Base-by-base conservation (phyloP, 345 rosid species). In the Geranium rotundifolium region DNA sequence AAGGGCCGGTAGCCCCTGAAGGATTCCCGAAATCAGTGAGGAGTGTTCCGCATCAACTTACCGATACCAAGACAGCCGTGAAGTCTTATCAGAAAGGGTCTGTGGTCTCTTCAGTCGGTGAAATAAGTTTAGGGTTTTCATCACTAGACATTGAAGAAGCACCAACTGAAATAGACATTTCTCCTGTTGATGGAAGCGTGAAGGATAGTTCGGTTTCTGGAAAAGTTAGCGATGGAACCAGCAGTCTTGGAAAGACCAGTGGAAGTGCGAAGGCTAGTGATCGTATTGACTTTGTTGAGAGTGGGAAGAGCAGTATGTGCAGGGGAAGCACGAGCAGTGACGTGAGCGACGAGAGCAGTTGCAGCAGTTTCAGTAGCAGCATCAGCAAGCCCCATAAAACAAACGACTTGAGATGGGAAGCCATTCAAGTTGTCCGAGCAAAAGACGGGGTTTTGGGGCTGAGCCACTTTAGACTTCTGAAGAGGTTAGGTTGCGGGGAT, bases 251-350 rank as follows among this genome's bases (percentile, higher is more conserved):
- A 29, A 87, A 81, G 75, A 85, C 88, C 1, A 87, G 88, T 75
- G 90, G 88, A 63, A 83, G 88, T 64, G 73, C 90, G 19, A 85
- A 85, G 80, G 75, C 75, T 27, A 85, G 91, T 70, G 95, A 85
- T 63, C 87, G 85, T 20, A 73, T 83, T 65, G 95, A 81, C 64
- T 80, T 73, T 72, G 77, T 77, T 49, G 91, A 84, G 68, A 85
- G 95, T 75, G 96, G 91, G 57, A 88, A 85, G 86, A 86, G 91
- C 69, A 91, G 97, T 69, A 76, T 86, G 61, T 88, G 93, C 69
- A 80, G 97, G 76, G 97, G 97, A 69, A 91, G 96, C 78, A 84
- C 91, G 3, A 84, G 97, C 82, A 91, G 88, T 64, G 97, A 88
- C 60, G 71, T 88, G 49, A 91, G 97, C 52, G 93, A 88, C 63